Conservation (phyloP, 345 rosid genomes). For the Linum tenue region DNA sequence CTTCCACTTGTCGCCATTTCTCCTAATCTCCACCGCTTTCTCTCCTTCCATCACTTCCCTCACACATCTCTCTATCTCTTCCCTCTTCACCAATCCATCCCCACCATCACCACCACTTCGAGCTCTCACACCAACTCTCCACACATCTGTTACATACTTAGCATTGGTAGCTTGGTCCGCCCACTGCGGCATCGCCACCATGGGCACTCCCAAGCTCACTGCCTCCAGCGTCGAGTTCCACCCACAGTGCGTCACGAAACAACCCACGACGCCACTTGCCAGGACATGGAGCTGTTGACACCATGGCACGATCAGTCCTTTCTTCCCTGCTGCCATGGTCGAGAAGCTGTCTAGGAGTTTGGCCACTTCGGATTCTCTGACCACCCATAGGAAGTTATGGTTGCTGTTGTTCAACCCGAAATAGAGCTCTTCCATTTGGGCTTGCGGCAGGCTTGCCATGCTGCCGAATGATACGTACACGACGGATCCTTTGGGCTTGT, state of each 20-base stretch:
- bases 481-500: constrained; percentile 18
- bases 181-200: neutral
- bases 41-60: neutral
- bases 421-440: constrained; percentile 24
- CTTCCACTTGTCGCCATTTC: neutral
- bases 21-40: neutral
- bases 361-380: constrained; percentile 18
- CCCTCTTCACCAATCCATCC: neutral
- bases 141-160: neutral
- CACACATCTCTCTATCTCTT: neutral
- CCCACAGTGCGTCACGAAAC: neutral
- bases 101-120: neutral
- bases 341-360: constrained; percentile 21
- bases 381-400: constrained; percentile 27
- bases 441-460: constrained; percentile 3
- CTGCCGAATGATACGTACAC: constrained; percentile 36
- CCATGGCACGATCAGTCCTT: neutral
- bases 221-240: neutral
- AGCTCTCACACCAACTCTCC: neutral
- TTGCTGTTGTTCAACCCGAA: constrained; percentile 11
- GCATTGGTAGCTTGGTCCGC: neutral
- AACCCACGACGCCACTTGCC: neutral
- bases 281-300: neutral
- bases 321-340: constrained; percentile 4
- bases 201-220: neutral